Conservation (phyloP, 768 basidiomycete genomes). For the Boletales sp. region DNA sequence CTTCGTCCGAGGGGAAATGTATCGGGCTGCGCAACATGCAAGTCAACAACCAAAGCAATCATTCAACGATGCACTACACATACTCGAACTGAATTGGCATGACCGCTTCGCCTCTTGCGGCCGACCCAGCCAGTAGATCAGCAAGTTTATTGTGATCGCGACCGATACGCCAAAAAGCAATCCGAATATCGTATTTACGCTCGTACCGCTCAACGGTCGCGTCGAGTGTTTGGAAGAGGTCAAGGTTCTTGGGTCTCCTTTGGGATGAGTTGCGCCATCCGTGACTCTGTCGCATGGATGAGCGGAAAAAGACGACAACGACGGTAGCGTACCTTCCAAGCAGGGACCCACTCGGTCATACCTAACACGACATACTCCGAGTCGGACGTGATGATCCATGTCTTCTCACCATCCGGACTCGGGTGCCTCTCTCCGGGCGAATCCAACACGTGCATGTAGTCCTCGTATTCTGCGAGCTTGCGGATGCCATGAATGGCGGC, state of each 20-base stretch:
- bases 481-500: constrained; percentile 28
- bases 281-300: background rate
- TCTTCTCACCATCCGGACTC: background rate
- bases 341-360: constrained; percentile 35
- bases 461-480: constrained; percentile 8
- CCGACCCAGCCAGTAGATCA: constrained; percentile 7
- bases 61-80: background rate
- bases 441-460: no score
- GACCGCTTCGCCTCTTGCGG: constrained; percentile 3
- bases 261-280: constrained; percentile 9
- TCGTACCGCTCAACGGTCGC: constrained; percentile 1
- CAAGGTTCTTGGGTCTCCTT: constrained; percentile 14
- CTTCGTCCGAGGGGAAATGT: no score
- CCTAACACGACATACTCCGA: constrained; percentile 36
- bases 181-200: constrained; percentile 1
- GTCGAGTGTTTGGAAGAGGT: constrained; percentile 15
- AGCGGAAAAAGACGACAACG: background rate
- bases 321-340: constrained; percentile 26
- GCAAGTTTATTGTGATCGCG: constrained; percentile 13
- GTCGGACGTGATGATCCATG: constrained; percentile 29
- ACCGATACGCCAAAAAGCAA: constrained; percentile 14
- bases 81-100: constrained; percentile 1
- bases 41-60: background rate
- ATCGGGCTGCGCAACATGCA: background rate
- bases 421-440: background rate